Percentiles rank a stretch among this genome's conserved stretches.
phyloP scores from a whole-genome alignment of 192 early-diverging fungal species.

The Gaertneriomyces semiglobifer region DNA sequence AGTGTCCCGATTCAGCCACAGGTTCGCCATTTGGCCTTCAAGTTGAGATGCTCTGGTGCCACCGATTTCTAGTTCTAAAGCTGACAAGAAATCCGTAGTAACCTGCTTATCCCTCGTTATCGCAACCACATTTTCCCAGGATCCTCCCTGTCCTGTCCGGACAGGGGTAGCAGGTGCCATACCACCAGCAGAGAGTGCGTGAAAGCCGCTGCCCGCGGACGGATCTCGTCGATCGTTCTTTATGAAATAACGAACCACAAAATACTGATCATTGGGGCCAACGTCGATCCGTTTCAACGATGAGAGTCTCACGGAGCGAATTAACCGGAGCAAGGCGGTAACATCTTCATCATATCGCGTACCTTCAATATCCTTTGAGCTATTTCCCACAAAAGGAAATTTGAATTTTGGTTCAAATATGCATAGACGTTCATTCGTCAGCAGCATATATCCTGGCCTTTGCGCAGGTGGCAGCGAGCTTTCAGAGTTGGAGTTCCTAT shows the following conservation, averaged over 20 bases:
- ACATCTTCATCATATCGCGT: conserved; percentile 42
- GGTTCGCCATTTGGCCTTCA: no score
- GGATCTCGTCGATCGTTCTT: neutral
- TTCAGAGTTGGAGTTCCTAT: no score
- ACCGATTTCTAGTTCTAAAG: no score
- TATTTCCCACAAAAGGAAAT: conserved; percentile 36
- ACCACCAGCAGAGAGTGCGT: conserved; percentile 14
- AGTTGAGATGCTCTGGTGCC: no score
- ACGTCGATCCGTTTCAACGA: conserved; percentile 46
- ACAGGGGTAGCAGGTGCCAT: neutral
- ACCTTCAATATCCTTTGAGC: neutral
- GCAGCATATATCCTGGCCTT: conserved; percentile 41
- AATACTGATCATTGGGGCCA: conserved; percentile 48
- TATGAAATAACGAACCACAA: conserved; percentile 42
- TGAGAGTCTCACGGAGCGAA: conserved; percentile 29
- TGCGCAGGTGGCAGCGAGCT: conserved; percentile 12
- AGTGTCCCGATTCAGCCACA: no score
- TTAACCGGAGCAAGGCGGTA: conserved; percentile 29
- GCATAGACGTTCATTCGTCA: conserved; percentile 42
- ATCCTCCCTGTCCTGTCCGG: conserved; percentile 16
- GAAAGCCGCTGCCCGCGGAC: conserved; percentile 1
- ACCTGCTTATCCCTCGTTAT: conserved; percentile 35
- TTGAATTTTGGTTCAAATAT: conserved; percentile 43
- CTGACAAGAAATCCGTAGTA: conserved; percentile 34
- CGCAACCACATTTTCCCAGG: conserved; percentile 29